These are phyloP conservation scores for Alternaria sp. DNA, from an alignment of 2,329 filamentous ascomycete species.

Conservation along the genomic window DNA sequence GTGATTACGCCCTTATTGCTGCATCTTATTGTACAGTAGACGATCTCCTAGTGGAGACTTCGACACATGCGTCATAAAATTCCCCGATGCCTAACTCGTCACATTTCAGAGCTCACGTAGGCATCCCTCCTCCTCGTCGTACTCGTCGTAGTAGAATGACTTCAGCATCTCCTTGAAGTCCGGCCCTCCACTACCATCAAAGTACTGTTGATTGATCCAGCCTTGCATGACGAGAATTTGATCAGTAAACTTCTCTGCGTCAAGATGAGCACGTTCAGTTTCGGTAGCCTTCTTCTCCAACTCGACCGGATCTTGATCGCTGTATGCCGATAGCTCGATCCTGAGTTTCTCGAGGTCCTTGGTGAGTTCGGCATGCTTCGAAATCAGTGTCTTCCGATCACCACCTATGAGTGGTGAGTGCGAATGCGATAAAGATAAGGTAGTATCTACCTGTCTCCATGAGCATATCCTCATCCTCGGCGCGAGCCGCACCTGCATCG, in stretches of 20 bases:
- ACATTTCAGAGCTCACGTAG: conserved; percentile 52
- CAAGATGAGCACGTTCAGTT: conserved; percentile 33
- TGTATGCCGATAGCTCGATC: conserved; percentile 55
- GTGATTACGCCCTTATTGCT: not conserved
- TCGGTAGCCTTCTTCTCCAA: conserved; percentile 52
- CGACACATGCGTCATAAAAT: not conserved
- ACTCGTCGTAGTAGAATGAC: conserved; percentile 63
- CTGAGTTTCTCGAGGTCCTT: conserved; percentile 51
- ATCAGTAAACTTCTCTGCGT: conserved; percentile 53
- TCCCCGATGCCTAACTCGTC: not conserved
- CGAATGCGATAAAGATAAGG: not conserved
- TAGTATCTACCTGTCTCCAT: conserved; percentile 37
- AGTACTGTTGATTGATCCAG: conserved; percentile 50
- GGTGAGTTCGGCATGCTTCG: conserved; percentile 46
- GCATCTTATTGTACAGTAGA: not conserved
- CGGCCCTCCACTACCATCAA: conserved; percentile 44
- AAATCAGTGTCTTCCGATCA: conserved; percentile 50
- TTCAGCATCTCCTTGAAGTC: conserved; percentile 56
- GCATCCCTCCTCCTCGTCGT: conserved; percentile 61
- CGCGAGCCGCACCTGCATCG: conserved; percentile 48
- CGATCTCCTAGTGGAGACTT: not conserved
- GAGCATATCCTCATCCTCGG: conserved; percentile 51
- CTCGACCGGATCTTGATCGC: conserved; percentile 57
- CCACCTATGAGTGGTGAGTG: conserved; percentile 25
- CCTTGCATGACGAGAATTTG: conserved; percentile 57